A percentile compares a stretch with the other conserved stretches of the same genome.
These are phyloP conservation scores for Prunus campanulata DNA, from an alignment of 306 rosid genomes.

Conservation along the genomic window DNA sequence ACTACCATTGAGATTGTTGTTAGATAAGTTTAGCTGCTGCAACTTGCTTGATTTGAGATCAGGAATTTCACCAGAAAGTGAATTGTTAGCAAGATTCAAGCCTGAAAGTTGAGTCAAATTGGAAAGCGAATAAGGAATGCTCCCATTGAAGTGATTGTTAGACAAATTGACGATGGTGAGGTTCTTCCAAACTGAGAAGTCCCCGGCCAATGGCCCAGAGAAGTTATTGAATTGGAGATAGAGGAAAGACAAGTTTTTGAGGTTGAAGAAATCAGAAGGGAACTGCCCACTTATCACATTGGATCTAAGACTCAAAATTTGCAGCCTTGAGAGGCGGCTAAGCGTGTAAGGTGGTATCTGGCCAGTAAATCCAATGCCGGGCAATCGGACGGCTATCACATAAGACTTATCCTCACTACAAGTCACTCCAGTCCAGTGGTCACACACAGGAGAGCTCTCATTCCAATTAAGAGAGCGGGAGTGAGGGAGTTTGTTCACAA, in stretches of 20 bases:
- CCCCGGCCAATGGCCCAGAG: conserved; percentile 62
- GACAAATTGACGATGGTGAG: conserved; percentile 61
- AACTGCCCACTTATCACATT: conserved; percentile 57
- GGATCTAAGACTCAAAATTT: conserved; percentile 75
- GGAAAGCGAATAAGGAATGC: conserved; percentile 63
- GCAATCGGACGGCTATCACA: conserved; percentile 58
- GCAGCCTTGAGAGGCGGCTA: conserved; percentile 57
- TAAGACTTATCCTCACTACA: conserved; percentile 51
- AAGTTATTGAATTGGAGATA: conserved; percentile 76
- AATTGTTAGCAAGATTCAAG: conserved; percentile 75
- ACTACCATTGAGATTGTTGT: conserved; percentile 54
- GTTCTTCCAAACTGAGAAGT: conserved; percentile 72
- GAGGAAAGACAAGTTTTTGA: conserved; percentile 63
- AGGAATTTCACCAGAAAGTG: conserved; percentile 65
- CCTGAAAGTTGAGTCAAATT: conserved; percentile 44
- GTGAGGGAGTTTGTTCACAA: conserved; percentile 51
- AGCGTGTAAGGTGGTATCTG: conserved; percentile 64
- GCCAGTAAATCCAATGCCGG: conserved; percentile 75
- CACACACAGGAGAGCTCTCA: conserved; percentile 45
- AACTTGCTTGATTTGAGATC: conserved; percentile 38
- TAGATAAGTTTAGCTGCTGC: conserved; percentile 45
- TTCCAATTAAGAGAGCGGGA: conserved; percentile 74
- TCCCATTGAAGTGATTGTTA: conserved; percentile 59
- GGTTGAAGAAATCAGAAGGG: conserved; percentile 61
- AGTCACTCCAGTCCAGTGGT: conserved; percentile 73